These are phyloP conservation scores for Sedum album DNA, from an alignment of 164 flowering plant species.

Conservation along the genomic window DNA sequence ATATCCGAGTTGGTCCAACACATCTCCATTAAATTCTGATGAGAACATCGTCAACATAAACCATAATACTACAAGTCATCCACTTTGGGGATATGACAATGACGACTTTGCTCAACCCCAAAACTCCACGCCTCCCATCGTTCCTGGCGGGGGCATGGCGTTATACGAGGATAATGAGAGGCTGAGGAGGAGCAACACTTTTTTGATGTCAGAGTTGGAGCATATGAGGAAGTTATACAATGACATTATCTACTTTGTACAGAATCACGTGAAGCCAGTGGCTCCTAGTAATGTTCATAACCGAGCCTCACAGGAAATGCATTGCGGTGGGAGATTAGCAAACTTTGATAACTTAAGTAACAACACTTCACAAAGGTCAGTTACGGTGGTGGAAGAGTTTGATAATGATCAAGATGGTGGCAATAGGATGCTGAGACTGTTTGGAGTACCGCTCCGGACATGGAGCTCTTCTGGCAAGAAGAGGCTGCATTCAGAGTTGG, in stretches of 20 bases:
- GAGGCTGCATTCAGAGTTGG: constrained; percentile 69
- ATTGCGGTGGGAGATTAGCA: neutral
- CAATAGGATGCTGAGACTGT: neutral
- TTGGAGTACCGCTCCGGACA: constrained; percentile 35
- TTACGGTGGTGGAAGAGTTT: neutral
- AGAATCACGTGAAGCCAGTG: constrained; percentile 9
- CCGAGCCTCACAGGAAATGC: no score
- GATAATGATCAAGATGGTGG: neutral
- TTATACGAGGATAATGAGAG: constrained; percentile 80
- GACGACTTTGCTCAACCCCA: constrained; percentile 40
- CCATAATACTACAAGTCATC: neutral
- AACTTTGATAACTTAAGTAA: constrained; percentile 13
- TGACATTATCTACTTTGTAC: constrained; percentile 69
- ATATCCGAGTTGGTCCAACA: constrained; percentile 29
- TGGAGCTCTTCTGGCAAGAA: constrained; percentile 32
- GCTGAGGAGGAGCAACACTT: constrained; percentile 65
- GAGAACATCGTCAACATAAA: constrained; percentile 29
- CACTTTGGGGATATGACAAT: constrained; percentile 28
- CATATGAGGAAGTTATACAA: constrained; percentile 11
- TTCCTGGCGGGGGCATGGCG: constrained; percentile 32
- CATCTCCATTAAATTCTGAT: constrained; percentile 63
- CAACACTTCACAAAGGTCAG: constrained; percentile 10
- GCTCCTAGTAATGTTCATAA: neutral
- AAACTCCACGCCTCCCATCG: constrained; percentile 8
- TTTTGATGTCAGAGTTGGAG: constrained; percentile 39